A percentile compares a stretch with the other conserved stretches of the same genome.
Conservation (phyloP, 176 grass and related monocot genomes). For the Oryza punctata region DNA sequence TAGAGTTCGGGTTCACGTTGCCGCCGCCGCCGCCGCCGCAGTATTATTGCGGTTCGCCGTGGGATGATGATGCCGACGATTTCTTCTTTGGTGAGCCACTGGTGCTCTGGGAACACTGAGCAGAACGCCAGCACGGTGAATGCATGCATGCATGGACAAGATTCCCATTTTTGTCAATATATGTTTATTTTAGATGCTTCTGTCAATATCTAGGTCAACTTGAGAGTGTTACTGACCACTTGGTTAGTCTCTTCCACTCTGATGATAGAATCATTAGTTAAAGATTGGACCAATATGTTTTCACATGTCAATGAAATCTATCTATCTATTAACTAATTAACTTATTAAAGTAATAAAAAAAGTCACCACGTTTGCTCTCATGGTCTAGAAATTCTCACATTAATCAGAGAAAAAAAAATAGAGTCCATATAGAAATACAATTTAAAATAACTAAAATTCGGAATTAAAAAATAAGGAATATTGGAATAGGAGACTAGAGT, state of each 20-base stretch:
- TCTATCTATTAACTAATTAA: too few species aligned
- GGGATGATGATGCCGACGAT: slow-evolving; percentile 34
- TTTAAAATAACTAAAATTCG: too few species aligned
- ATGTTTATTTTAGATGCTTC: background rate
- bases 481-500: too few species aligned
- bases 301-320: too few species aligned
- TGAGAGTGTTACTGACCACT: background rate
- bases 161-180: background rate
- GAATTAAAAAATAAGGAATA: too few species aligned
- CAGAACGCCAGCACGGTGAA: background rate
- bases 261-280: too few species aligned
- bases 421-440: too few species aligned
- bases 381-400: too few species aligned
- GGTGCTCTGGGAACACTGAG: slow-evolving; percentile 57
- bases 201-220: background rate
- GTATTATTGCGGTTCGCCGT: slow-evolving; percentile 24
- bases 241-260: background rate
- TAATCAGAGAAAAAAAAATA: too few species aligned
- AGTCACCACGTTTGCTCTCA: too few species aligned
- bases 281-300: too few species aligned
- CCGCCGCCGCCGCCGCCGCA: slow-evolving; percentile 14
- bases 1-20: slow-evolving; percentile 33
- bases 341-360: too few species aligned
- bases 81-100: slow-evolving; percentile 45
- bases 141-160: background rate